Evolutionary conservation across 441 rosid genomes (phyloP), one percentile per base, ranked within the genome.

Genomic region (Brassica balearica): DNA sequence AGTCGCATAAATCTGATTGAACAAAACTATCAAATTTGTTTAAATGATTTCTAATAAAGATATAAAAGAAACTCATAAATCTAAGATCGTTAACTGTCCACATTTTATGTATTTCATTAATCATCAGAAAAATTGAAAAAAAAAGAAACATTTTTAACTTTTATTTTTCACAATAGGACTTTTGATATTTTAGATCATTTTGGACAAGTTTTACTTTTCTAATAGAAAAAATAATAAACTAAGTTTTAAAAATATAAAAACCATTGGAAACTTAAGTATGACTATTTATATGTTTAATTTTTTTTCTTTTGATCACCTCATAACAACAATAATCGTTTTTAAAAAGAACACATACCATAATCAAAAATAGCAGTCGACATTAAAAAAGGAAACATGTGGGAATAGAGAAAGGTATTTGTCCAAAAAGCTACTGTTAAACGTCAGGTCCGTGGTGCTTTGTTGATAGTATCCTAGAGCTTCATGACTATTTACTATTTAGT

Each of bases 331-430:
- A 66, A 34, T 53, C 62, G 5, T 34, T 32, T 12, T 0, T 19
- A 23, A 5, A 43, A 17, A 15, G 12, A 23, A 20, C 27, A 5
- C 1, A 15, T 59, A 25, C 46, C 43, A 14, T 3, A 14, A 66
- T 29, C 62, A 58, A 43, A 43, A 10, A 43, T 43, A 43, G 51
- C 3, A 41, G 48, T 73, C 64, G 22, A 56, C 23, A 72, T 67
- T 59, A 12, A 29, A 58, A 62, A 66, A 10, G 17, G 46, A 29
- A 72, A 67, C 73, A 67, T 66, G 69, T 46, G 15, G 69, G 64
- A 58, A 66, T 7, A 68, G 12, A 25, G 65, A 61, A 32, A 1
- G 6, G 70, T 67, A 69, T 51, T 36, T 72, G 59, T 79, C 74
- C 29, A 20, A 32, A 68, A 27, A 10, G 9, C 27, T n/a, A 73